Evolutionary conservation across 2,329 filamentous ascomycete genomes (phyloP).

Genomic region (Sclerotinia borealis): DNA sequence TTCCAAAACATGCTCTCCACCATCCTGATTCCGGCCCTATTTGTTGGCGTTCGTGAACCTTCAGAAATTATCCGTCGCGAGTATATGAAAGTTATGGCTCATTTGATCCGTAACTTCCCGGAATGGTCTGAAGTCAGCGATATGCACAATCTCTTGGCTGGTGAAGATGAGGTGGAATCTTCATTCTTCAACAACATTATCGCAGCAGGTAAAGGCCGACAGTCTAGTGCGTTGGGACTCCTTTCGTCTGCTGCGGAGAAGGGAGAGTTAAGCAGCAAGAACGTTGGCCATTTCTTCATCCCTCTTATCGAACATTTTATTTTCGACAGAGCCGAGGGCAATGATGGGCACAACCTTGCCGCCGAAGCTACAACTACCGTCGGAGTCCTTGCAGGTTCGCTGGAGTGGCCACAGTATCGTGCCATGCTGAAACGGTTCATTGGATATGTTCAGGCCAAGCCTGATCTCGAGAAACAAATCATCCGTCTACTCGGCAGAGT

Average conservation of each 20-base stretch:
- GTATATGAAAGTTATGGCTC: constrained; percentile 71
- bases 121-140: constrained; percentile 67
- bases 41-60: constrained; percentile 65
- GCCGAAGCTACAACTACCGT: constrained; percentile 82
- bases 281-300: constrained; percentile 80
- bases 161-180: constrained; percentile 50
- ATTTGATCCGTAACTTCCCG: constrained; percentile 65
- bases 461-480: constrained; percentile 78
- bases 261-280: constrained; percentile 63
- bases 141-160: constrained; percentile 63
- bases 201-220: constrained; percentile 80
- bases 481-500: constrained; percentile 76
- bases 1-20: constrained; percentile 55
- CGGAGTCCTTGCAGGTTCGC: constrained; percentile 62
- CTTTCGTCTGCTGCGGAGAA: constrained; percentile 62
- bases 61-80: constrained; percentile 84
- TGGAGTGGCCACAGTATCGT: constrained; percentile 89
- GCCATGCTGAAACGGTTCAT: constrained; percentile 79
- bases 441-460: constrained; percentile 72
- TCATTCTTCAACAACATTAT: constrained; percentile 92
- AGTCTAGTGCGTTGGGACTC: constrained; percentile 75
- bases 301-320: constrained; percentile 93
- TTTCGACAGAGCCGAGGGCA: constrained; percentile 67
- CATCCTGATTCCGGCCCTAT: constrained; percentile 69
- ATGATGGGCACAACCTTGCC: constrained; percentile 77